phyloP scores from a whole-genome alignment of 2,329 filamentous ascomycete genomes.

The Amauroascus verrucosus region DNA sequence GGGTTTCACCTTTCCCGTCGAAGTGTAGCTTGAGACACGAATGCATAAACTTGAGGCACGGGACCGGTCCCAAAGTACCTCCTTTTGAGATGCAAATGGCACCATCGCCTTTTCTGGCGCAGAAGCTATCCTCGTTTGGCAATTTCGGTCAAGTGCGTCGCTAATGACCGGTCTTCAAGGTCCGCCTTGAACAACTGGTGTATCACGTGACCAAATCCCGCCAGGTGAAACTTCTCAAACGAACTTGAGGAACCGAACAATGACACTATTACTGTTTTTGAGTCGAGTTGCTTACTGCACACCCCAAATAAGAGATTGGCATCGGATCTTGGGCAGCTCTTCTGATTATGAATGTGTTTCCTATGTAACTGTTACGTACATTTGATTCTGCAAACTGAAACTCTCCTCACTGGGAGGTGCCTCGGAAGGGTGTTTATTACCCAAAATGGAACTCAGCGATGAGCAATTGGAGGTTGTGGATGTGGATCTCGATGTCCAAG shows the following conservation, averaged over 20 bases:
- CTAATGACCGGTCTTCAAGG: background rate
- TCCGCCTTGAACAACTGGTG: background rate
- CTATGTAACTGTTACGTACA: background rate
- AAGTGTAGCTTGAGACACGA: constrained; percentile 2
- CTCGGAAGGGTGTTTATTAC: background rate
- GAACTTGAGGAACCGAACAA: background rate
- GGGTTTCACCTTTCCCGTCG: constrained; percentile 4
- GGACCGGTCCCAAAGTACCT: background rate
- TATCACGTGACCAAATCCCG: constrained; percentile 1
- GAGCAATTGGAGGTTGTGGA: constrained; percentile 16
- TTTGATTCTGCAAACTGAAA: constrained; percentile 3
- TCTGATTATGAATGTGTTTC: background rate
- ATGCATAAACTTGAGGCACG: constrained; percentile 7
- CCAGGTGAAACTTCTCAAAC: constrained; percentile 6
- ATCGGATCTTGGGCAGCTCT: background rate
- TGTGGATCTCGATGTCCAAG: constrained; percentile 40
- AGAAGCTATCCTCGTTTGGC: background rate
- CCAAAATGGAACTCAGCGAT: constrained; percentile 6
- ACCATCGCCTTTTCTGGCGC: background rate
- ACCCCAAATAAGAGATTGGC: background rate
- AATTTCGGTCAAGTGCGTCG: background rate
- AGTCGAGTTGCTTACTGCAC: background rate
- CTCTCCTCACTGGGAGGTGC: background rate
- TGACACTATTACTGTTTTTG: background rate
- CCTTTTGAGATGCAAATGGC: background rate